phyloP scores from a whole-genome alignment of 768 basidiomycete species.

The Tylopilus intermedius region DNA sequence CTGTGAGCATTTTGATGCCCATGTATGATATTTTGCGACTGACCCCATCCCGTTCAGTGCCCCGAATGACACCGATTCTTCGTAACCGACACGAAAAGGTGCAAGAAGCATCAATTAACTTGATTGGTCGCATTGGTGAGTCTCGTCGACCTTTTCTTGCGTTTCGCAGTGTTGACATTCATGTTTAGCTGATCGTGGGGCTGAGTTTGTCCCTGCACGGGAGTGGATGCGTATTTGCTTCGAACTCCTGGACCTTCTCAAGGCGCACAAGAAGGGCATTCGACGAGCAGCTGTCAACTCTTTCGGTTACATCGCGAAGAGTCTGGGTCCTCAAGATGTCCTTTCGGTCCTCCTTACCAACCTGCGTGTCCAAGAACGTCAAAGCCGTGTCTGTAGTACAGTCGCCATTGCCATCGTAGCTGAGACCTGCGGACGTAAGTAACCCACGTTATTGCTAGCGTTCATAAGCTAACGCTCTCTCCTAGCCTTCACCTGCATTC shows the following conservation, averaged over 20 bases:
- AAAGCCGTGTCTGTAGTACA: slow-evolving; percentile 96
- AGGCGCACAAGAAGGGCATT: slow-evolving; percentile 99
- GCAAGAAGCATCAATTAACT: slow-evolving; percentile 98
- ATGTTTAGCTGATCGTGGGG: slow-evolving; percentile 84
- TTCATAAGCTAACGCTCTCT: slow-evolving; percentile 10
- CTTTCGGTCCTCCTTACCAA: slow-evolving; percentile 94
- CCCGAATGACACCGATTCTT: slow-evolving; percentile 99
- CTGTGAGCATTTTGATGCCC: slow-evolving; percentile 50
- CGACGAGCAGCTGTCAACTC: slow-evolving; percentile 98
- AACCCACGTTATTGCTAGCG: not conserved
- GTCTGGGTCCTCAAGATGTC: slow-evolving; percentile 98
- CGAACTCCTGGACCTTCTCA: slow-evolving; percentile 91
- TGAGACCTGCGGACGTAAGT: slow-evolving; percentile 78
- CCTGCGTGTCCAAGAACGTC: slow-evolving; percentile 95
- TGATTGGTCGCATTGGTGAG: slow-evolving; percentile 91
- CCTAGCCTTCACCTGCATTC: slow-evolving; percentile 93
- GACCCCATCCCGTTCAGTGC: slow-evolving; percentile 51
- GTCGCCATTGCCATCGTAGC: slow-evolving; percentile 97
- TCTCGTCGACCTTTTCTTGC: not conserved
- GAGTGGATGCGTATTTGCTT: slow-evolving; percentile 99
- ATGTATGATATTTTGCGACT: not conserved
- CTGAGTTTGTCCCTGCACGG: slow-evolving; percentile 95
- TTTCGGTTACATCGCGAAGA: slow-evolving; percentile 99
- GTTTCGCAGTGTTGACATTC: slow-evolving; percentile 2
- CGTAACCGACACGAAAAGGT: slow-evolving; percentile 99